Evolutionary conservation across 75 land plant genomes (phyloP), one percentile per base, ranked within the genome.

Genomic region (Ceratopteris richardii): DNA sequence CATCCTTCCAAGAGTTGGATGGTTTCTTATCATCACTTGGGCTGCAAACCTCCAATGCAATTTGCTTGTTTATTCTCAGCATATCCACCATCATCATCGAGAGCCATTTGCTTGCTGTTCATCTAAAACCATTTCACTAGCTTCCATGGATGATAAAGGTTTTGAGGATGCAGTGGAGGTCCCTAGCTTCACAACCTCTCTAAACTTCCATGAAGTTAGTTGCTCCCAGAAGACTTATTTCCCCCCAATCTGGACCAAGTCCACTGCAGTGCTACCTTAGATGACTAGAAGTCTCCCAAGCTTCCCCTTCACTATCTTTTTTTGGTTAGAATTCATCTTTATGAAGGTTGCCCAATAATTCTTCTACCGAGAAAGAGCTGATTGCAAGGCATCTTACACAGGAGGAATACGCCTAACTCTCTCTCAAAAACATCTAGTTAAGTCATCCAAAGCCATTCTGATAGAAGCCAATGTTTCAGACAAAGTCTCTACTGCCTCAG

Each of bases 241-340:
- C 80, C 65, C 85, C 86, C 98, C 98, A 93, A 51, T 88, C 82
- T 40, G 90, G 58, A 40, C 72, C 80, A 40, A 85, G 75, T 53
- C 87, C 87, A 57, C 73, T 55, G 64, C 81, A 78, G 51, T 90
- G 78, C 90, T 80, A 68, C 75, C 86, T 89, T 37, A 89, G 39
- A 52, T 77, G 78, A 89, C 75, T 77, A 93, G 69, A 57, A 63
- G 73, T 42, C 80, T 63, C 14, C 98, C 98, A 39, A 93, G 62
- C 66, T 93, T 96, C 20, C 56, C 65, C 64, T 93, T 90, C 18
- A 93, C 85, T 65, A 89, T 93, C 82, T 93, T 93, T 68, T 77
- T 64, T 70, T 89, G 58, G 61, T n/a, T 73, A 93, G 21, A 55
- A 21, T 56, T 88, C 98, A 53, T 93, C 84, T 30, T 83, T 67